Percentiles rank a stretch among this genome's conserved stretches.
These are phyloP conservation scores for Coemansia sp. DNA, from an alignment of 192 early-diverging fungal genomes.

Conservation along the genomic window DNA sequence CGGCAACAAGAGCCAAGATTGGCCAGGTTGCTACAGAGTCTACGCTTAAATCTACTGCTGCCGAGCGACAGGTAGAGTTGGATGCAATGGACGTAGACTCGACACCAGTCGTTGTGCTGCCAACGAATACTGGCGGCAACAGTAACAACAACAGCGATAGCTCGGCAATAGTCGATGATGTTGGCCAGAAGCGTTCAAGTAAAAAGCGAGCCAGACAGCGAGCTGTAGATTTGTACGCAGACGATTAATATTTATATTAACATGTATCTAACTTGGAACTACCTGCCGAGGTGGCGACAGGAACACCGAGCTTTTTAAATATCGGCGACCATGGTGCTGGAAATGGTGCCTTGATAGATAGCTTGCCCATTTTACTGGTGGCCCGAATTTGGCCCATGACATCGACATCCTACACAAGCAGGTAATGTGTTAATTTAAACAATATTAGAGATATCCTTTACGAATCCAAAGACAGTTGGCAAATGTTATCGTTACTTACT, in stretches of 20 bases:
- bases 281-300: background rate
- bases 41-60: background rate
- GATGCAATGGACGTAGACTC: constrained; percentile 5
- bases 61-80: background rate
- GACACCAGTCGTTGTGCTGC: background rate
- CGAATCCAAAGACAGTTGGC: background rate
- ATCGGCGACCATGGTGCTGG: constrained; percentile 29
- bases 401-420: constrained; percentile 15
- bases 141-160: no score
- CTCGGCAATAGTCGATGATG: background rate
- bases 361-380: background rate
- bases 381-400: background rate
- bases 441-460: no score
- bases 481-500: constrained; percentile 10
- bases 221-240: constrained; percentile 18
- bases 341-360: constrained; percentile 34
- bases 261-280: background rate
- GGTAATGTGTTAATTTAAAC: background rate
- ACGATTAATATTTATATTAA: constrained; percentile 6
- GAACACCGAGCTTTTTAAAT: constrained; percentile 22
- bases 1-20: background rate
- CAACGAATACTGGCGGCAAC: background rate
- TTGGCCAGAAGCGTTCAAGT: background rate
- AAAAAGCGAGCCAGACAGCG: constrained; percentile 20
- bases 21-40: background rate